These are phyloP conservation scores for Polygonum maritimum DNA, from an alignment of 148 eudicot genomes.

Conservation along the genomic window DNA sequence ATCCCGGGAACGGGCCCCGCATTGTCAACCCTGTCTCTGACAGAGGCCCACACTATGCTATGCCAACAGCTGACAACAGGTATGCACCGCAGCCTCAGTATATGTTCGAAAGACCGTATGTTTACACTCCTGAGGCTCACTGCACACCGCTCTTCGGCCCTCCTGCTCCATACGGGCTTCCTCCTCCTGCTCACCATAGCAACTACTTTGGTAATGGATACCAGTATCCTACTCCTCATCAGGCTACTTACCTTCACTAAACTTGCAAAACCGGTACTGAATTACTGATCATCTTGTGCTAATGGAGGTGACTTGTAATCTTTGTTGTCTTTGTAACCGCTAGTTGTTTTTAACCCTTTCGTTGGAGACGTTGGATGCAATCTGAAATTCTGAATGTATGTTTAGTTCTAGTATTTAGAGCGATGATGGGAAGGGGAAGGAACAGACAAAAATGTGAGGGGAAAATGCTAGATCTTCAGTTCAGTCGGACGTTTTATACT, in stretches of 20 bases:
- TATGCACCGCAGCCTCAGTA: conserved; percentile 61
- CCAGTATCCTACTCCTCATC: conserved; percentile 41
- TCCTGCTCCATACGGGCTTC: conserved; percentile 43
- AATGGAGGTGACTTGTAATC: conserved; percentile 32
- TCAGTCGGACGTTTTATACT: conserved; percentile 32
- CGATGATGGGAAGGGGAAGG: conserved; percentile 23
- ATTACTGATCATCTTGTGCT: conserved; percentile 29
- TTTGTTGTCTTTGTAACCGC: conserved; percentile 42
- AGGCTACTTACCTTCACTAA: conserved; percentile 79
- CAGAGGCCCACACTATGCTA: conserved; percentile 50
- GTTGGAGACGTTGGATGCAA: conserved; percentile 33
- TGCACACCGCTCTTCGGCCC: background rate
- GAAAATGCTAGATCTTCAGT: conserved; percentile 22
- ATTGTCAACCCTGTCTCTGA: conserved; percentile 40
- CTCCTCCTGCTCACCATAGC: conserved; percentile 66
- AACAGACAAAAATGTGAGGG: conserved; percentile 9
- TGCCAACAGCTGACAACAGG: conserved; percentile 57
- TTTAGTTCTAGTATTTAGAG: conserved; percentile 35
- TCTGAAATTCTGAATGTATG: conserved; percentile 17
- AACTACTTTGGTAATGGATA: conserved; percentile 71
- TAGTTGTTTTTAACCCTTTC: conserved; percentile 59
- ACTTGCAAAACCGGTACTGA: conserved; percentile 25
- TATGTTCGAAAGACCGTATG: conserved; percentile 69
- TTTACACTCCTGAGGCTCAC: conserved; percentile 34
- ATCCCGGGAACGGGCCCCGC: conserved; percentile 49